phyloP scores from a whole-genome alignment of 768 basidiomycete species.

The Macrolepiota dolichaula region DNA sequence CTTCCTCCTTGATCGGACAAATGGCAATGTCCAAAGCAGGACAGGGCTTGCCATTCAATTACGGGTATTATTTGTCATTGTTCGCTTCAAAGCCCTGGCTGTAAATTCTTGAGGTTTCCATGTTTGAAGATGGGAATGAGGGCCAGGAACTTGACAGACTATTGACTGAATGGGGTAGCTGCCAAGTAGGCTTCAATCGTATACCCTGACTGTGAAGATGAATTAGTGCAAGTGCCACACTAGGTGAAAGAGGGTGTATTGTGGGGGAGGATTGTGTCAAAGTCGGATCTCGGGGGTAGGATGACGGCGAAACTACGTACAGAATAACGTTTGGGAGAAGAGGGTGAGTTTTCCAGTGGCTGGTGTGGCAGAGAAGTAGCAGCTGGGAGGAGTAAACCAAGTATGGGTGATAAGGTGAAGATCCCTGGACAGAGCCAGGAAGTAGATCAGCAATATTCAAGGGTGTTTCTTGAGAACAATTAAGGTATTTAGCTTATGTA shows the following conservation, averaged over 20 bases:
- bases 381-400: not conserved
- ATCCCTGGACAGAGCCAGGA: not conserved
- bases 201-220: not conserved
- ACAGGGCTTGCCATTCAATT: not conserved
- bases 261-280: not conserved
- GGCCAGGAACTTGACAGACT: not conserved
- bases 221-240: not conserved
- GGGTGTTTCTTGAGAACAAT: not conserved
- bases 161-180: not conserved
- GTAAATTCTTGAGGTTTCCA: not conserved
- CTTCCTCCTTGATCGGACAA: constrained; percentile 10
- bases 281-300: not conserved
- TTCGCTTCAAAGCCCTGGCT: not conserved
- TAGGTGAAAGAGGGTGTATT: not conserved
- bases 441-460: not conserved
- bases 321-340: not conserved
- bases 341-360: not conserved
- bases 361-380: not conserved
- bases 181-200: constrained; percentile 2
- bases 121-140: not conserved
- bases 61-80: not conserved
- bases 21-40: not conserved
- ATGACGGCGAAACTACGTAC: not conserved
- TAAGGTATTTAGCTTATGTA: not conserved
- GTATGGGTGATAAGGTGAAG: not conserved